Evolutionary conservation across 2,329 filamentous ascomycete species (phyloP).

Genomic region (Cytospora piceae): DNA sequence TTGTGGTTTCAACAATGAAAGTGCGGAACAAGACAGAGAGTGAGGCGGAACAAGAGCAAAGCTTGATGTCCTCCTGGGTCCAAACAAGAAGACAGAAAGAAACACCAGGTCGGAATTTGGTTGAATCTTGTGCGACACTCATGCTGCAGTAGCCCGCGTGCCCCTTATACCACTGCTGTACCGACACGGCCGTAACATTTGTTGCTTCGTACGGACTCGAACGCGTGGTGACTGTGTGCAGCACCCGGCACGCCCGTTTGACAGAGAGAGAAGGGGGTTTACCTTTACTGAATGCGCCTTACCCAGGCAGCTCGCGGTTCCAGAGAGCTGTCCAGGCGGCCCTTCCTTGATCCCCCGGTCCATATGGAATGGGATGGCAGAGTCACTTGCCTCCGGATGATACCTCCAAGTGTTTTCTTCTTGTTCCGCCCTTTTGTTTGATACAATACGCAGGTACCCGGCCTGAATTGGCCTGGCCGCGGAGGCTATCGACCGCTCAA

Average conservation of each 20-base stretch:
- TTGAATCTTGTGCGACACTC: conserved; percentile 19
- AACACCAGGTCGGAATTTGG: not conserved
- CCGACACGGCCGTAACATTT: conserved; percentile 23
- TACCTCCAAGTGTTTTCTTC: not conserved
- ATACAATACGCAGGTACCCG: not conserved
- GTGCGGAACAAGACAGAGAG: not conserved
- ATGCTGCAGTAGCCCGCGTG: conserved; percentile 16
- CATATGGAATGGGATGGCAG: not conserved
- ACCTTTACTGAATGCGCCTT: not conserved
- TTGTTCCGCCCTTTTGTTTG: not conserved
- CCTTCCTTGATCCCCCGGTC: not conserved
- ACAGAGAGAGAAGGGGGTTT: too few relatives aligned
- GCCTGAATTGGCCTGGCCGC: not conserved
- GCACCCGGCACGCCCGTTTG: not conserved
- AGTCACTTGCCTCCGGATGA: not conserved
- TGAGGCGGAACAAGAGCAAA: not conserved
- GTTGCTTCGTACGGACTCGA: conserved; percentile 6
- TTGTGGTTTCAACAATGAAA: not conserved
- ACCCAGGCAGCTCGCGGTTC: not conserved
- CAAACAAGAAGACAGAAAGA: not conserved
- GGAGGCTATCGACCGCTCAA: not conserved
- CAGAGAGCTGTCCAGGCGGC: not conserved
- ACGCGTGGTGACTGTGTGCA: not conserved
- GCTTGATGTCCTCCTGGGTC: not conserved
- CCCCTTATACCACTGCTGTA: conserved; percentile 10